phyloP scores from a whole-genome alignment of 345 rosid genomes.

The Pistacia vera region DNA sequence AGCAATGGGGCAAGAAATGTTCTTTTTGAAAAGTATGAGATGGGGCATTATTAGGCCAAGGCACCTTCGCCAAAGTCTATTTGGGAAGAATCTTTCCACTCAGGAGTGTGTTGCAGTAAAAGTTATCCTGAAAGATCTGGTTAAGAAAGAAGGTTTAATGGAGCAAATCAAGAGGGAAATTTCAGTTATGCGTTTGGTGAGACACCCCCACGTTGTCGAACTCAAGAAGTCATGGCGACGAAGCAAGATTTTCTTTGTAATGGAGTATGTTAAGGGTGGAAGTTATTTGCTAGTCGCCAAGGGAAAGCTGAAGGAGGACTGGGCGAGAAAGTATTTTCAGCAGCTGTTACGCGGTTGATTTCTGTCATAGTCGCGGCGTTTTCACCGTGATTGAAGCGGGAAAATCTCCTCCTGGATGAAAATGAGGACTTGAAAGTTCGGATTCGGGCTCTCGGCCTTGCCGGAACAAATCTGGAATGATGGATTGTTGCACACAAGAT shows the following conservation, averaged over 20 bases:
- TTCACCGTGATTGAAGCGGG: slow-evolving; percentile 61
- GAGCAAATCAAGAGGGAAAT: slow-evolving; percentile 53
- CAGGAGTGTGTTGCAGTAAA: slow-evolving; percentile 47
- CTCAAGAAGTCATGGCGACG: slow-evolving; percentile 60
- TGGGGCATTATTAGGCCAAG: slow-evolving; percentile 49
- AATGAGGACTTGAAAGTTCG: slow-evolving; percentile 44
- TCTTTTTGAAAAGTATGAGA: slow-evolving; percentile 48
- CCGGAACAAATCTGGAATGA: slow-evolving; percentile 33
- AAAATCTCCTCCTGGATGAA: slow-evolving; percentile 55
- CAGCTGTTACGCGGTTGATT: slow-evolving; percentile 47
- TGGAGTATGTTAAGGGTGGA: slow-evolving; percentile 53
- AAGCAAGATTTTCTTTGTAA: slow-evolving; percentile 45
- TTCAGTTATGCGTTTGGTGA: slow-evolving; percentile 56
- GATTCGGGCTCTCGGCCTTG: slow-evolving; percentile 58
- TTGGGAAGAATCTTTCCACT: slow-evolving; percentile 33
- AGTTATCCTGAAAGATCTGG: slow-evolving; percentile 40
- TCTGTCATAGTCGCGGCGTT: slow-evolving; percentile 57
- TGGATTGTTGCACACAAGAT: slow-evolving; percentile 50
- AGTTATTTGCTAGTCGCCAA: slow-evolving; percentile 39
- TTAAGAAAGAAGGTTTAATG: slow-evolving; percentile 35
- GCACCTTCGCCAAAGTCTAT: slow-evolving; percentile 61
- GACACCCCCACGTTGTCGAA: slow-evolving; percentile 48
- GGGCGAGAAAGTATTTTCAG: slow-evolving; percentile 47
- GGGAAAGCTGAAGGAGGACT: slow-evolving; percentile 42
- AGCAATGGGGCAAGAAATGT: slow-evolving; percentile 6